These are phyloP conservation scores for Rhizopogon hawkerae DNA, from an alignment of 1,284 basidiomycete species.

Conservation along the genomic window DNA sequence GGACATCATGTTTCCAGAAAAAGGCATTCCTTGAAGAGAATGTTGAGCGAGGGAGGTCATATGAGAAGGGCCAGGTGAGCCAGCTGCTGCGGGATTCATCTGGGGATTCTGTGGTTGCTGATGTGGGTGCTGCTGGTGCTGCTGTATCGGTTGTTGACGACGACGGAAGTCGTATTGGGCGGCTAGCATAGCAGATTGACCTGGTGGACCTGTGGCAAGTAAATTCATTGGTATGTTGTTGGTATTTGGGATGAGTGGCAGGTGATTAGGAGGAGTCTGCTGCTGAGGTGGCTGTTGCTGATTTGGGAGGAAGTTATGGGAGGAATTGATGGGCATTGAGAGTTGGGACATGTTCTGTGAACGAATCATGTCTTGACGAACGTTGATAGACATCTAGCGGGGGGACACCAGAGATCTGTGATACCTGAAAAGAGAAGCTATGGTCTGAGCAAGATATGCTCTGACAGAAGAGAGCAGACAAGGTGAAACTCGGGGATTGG, in stretches of 20 bases:
- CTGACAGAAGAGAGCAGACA: constrained; percentile 10
- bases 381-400: constrained; percentile 25
- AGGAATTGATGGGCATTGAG: constrained; percentile 30
- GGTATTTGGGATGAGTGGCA: constrained; percentile 24
- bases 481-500: no score
- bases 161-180: constrained; percentile 19
- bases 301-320: constrained; percentile 32
- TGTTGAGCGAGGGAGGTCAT: constrained; percentile 32
- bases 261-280: constrained; percentile 19
- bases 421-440: constrained; percentile 9
- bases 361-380: constrained; percentile 40
- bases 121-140: constrained; percentile 20
- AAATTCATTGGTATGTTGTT: constrained; percentile 22
- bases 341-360: constrained; percentile 35
- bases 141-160: constrained; percentile 24
- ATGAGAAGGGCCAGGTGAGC: constrained; percentile 26
- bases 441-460: constrained; percentile 12
- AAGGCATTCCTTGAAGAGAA: constrained; percentile 32
- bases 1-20: constrained; percentile 33
- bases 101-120: constrained; percentile 32
- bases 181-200: constrained; percentile 13
- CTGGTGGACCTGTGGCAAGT: constrained; percentile 15
- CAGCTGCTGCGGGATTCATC: constrained; percentile 28
- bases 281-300: constrained; percentile 27
- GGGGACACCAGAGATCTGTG: constrained; percentile 5